Base-by-base conservation (phyloP, 148 eudicot species). In the Chenopodium formosanum region DNA sequence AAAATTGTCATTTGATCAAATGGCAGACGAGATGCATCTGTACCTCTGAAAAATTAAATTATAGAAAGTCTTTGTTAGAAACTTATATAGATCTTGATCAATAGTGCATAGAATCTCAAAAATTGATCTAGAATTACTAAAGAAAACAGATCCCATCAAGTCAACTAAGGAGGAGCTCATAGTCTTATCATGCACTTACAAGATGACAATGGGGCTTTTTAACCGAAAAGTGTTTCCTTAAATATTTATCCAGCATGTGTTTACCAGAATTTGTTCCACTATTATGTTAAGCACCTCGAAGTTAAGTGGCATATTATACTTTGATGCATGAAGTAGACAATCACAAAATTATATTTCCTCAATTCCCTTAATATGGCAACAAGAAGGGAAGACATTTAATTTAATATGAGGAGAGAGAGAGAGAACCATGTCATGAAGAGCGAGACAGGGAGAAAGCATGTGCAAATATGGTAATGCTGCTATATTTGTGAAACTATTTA, bases 1-100 rank as follows among this genome's bases (percentile, higher is more conserved):
- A 92, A 94, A 80, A 94, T 92, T 53, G 98, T 89, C 95, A 96
- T 92, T 85, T 94, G 95, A 73, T 90, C 93, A 52, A 74, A 81
- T 81, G 89, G 83, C 29, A 73, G 71, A 82, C 82, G 79, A 82
- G 90, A 67, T 44, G 77, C 78, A 86, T 86, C 88, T 80, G 78
- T 73, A 64, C 80, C 87, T 89, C 99, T 94, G 92, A 82, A 87
- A 64, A 84, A 37, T 37, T 4, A 37, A 27, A 6, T 27, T 7
- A 4, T 11, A 4, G 31, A 74, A 32, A 23, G 4, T 7, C 23
- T 73, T 32, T 31, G 40, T 69, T 66, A 67, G 46, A 34, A 48
- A 22, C 53, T 62, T 63, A 20, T 27, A 53, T 27, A 29, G 32
- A 4, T 23, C 9, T 44, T 44, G 17, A 23, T 19, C 44, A 13